phyloP scores from a whole-genome alignment of 2,329 filamentous ascomycete species.

The Domatiomyces catenatus region DNA sequence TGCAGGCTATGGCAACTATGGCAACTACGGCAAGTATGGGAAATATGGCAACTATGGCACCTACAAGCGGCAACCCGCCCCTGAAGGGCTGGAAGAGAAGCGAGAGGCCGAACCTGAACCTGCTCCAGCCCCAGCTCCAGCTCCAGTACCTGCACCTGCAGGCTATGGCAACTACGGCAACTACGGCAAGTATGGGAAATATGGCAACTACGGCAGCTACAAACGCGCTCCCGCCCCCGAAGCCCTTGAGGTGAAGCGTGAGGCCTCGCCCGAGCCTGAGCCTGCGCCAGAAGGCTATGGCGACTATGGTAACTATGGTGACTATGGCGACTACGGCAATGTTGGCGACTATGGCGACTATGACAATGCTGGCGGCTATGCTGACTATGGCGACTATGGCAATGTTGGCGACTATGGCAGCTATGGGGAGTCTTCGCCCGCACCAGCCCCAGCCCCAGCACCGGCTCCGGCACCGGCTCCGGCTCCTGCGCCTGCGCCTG shows the following conservation, averaged over 20 bases:
- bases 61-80: neutral
- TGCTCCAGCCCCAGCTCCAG: too few species aligned
- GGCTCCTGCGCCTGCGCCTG: neutral
- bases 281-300: neutral
- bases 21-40: neutral
- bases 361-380: too few species aligned
- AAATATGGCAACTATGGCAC: neutral
- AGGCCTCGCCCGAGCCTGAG: neutral
- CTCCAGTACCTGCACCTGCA: too few species aligned
- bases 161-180: neutral
- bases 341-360: constrained; percentile 1
- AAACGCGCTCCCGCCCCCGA: neutral
- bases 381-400: neutral
- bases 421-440: too few species aligned
- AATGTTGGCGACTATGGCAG: neutral
- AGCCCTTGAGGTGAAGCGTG: neutral
- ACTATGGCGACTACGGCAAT: constrained; percentile 1
- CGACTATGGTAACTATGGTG: constrained; percentile 9
- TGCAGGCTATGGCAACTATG: neutral
- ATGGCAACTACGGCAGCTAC: neutral
- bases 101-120: too few species aligned
- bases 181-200: neutral
- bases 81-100: too few species aligned
- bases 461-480: too few species aligned
- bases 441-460: too few species aligned